Evolutionary conservation across 2,329 filamentous ascomycete species (phyloP), one percentile per base, ranked within the genome.

Genomic region (Akanthomyces lecanii): DNA sequence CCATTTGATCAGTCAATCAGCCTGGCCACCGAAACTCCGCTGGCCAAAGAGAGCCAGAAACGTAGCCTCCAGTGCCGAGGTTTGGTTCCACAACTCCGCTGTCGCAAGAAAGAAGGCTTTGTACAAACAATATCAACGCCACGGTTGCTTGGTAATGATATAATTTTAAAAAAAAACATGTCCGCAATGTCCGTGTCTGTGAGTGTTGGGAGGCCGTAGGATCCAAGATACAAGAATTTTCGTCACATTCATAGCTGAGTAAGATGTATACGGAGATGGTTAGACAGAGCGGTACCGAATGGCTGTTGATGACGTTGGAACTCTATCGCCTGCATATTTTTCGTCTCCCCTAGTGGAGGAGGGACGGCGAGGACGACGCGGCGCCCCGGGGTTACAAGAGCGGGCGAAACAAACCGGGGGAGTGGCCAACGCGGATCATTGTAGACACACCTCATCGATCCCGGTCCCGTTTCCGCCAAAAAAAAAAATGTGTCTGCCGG

Each of bases 281-380:
- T 11, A 28, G 12, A 51, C 11, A 50, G 8, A 30, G 5, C 18
- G 5, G 7, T 18, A 3, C 47, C 23, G 16, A 23, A 2, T 36
- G 47, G 47, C 36, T 28, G 33, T 45, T 23, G n/a, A 60, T 52
- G 57, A 60, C 57, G 47, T 60, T 51, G 33, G 57, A 60, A 60
- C 57, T 45, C 25, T 52, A 60, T 60, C 56, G 56, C 21, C 30
- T 18, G 45, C 18, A 16, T 40, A 30, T 30, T 40, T 48, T 50
- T 33, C 8, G 21, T 52, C 16, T 3, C 28, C 33, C 33, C 33
- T 7, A 38, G 51, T n/a, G 53, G 14, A 45, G 25, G 44, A 25
- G 25, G 55, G 42, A 14, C 23, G 10, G 12, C 28, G n/a, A 38
- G 12, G 33, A 40, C 45, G 11, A 59, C 33, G 44, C 33, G 56